Percentiles rank a stretch among this genome's conserved stretches.
Evolutionary conservation across 2,329 filamentous ascomycete genomes (phyloP).

Genomic region (Trichophyton schoenleinii): DNA sequence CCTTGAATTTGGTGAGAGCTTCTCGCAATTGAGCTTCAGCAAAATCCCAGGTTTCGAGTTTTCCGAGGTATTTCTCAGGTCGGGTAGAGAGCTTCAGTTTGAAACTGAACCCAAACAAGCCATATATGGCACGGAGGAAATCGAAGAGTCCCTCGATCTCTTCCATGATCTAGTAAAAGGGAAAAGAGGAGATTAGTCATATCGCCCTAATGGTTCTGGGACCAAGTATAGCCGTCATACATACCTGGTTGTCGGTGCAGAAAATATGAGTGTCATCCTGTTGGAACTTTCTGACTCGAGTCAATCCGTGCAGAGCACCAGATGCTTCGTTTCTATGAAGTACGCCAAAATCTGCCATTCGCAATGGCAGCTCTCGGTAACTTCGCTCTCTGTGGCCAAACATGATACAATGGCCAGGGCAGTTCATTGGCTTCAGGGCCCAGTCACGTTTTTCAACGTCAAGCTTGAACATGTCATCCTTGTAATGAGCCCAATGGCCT

Average conservation of each 20-base stretch:
- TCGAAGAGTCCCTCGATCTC: constrained; percentile 80
- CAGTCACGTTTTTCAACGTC: constrained; percentile 68
- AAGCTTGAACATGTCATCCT: constrained; percentile 93
- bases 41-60: constrained; percentile 74
- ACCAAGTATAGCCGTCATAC: not conserved
- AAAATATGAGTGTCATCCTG: constrained; percentile 97
- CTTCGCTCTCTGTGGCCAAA: constrained; percentile 73
- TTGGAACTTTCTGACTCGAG: constrained; percentile 83
- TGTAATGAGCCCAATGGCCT: constrained; percentile 87
- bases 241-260: constrained; percentile 64
- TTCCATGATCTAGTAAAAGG: constrained; percentile 39
- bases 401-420: constrained; percentile 82
- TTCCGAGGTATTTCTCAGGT: constrained; percentile 76
- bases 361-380: constrained; percentile 79
- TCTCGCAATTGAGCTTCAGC: constrained; percentile 71
- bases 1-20: constrained; percentile 65
- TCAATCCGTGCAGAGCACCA: constrained; percentile 79
- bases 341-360: constrained; percentile 91
- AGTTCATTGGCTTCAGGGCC: constrained; percentile 96
- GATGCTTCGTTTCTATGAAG: constrained; percentile 92
- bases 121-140: constrained; percentile 69
- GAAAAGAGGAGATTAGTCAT: not conserved
- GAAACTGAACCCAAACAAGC: constrained; percentile 77
- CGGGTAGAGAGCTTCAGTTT: constrained; percentile 90
- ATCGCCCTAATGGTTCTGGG: not conserved